Evolutionary conservation across 1,139 yeast genomes (phyloP).

Genomic region (Geotrichum armillariae): DNA sequence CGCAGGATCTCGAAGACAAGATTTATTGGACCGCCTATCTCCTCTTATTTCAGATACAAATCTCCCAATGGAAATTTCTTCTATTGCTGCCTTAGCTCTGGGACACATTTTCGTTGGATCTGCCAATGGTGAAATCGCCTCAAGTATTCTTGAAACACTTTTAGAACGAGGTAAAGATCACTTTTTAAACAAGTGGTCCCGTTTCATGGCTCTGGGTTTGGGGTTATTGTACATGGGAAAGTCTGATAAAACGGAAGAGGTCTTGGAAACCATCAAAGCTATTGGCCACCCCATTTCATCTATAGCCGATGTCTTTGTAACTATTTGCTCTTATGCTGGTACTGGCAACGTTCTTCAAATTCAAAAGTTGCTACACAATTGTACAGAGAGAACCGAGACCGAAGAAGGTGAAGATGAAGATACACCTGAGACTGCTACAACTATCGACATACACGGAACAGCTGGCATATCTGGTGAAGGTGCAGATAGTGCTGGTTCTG

Average conservation of each 20-base stretch:
- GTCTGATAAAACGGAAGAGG: constrained; percentile 93
- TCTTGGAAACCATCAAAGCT: constrained; percentile 89
- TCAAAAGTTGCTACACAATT: constrained; percentile 85
- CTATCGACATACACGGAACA: too few relatives aligned
- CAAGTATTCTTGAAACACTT: constrained; percentile 84
- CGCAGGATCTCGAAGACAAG: constrained; percentile 91
- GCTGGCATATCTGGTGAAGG: too few relatives aligned
- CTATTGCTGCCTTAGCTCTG: constrained; percentile 86
- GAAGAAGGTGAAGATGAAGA: constrained; percentile 49
- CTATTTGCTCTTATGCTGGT: constrained; percentile 94
- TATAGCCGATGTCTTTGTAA: constrained; percentile 85
- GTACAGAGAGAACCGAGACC: constrained; percentile 56
- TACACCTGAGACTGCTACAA: constrained; percentile 32
- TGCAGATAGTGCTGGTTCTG: too few relatives aligned
- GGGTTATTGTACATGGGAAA: constrained; percentile 93
- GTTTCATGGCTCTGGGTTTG: constrained; percentile 88
- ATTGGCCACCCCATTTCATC: constrained; percentile 93
- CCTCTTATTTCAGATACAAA: constrained; percentile 88
- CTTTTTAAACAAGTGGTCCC: constrained; percentile 80
- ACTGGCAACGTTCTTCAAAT: constrained; percentile 96
- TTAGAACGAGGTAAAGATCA: constrained; percentile 81
- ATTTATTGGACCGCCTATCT: constrained; percentile 69
- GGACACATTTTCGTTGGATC: constrained; percentile 97
- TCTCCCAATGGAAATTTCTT: constrained; percentile 72
- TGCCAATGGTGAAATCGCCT: constrained; percentile 90